Conservation (phyloP, 129 eudicot genomes). For the Deinandra increscens region DNA sequence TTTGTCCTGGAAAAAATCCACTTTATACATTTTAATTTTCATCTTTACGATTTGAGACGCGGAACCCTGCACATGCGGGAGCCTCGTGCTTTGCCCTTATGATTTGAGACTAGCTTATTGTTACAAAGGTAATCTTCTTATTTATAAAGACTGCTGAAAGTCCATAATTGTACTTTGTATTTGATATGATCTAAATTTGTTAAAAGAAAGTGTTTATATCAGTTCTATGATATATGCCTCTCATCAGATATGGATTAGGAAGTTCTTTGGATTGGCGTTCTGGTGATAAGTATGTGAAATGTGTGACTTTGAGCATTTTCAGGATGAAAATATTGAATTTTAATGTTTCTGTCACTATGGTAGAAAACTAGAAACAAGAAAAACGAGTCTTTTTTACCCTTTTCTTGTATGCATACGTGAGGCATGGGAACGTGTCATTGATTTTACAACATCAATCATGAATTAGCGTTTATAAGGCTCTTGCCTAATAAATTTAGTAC, state of each 20-base stretch:
- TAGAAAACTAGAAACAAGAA: conserved; percentile 9
- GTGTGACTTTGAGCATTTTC: conserved; percentile 11
- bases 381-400: background rate
- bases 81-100: too few species aligned
- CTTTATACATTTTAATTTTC: background rate
- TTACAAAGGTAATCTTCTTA: background rate
- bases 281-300: conserved; percentile 13
- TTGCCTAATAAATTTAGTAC: background rate
- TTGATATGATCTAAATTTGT: background rate
- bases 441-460: background rate
- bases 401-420: conserved; percentile 4
- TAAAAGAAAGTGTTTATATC: background rate
- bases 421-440: conserved; percentile 1
- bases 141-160: background rate
- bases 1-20: background rate
- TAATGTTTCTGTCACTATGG: background rate
- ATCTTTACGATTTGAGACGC: too few species aligned
- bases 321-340: conserved; percentile 5
- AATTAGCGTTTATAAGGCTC: background rate
- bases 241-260: background rate
- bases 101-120: background rate
- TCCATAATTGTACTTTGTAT: background rate
- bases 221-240: background rate
- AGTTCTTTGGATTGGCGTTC: background rate
- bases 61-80: too few species aligned